Conservation (phyloP, 768 basidiomycete genomes). For the Mycena rosella region DNA sequence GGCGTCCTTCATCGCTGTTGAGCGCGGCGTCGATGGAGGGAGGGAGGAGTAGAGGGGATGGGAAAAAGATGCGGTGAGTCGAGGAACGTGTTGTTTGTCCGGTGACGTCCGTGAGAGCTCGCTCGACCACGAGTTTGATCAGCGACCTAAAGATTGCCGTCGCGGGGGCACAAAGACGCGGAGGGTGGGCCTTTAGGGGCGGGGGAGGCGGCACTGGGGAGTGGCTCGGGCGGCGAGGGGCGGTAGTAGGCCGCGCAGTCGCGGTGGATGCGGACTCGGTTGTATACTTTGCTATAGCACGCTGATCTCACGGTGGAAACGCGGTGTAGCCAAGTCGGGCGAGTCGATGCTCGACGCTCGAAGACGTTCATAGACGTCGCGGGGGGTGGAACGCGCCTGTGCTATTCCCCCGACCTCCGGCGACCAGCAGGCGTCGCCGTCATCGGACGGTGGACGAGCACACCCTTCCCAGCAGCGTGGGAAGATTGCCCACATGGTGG, state of each 20-base stretch:
- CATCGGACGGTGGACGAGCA: not conserved
- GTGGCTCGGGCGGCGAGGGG: no score
- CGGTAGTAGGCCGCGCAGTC: no score
- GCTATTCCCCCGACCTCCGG: not conserved
- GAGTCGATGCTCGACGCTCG: no score
- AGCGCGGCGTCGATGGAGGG: not conserved
- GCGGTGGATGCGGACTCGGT: no score
- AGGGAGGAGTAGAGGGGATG: not conserved
- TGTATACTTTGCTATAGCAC: no score
- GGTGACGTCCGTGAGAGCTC: not conserved
- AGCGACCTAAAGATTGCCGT: not conserved
- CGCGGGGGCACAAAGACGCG: no score
- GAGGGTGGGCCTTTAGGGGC: no score
- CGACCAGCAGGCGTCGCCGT: not conserved
- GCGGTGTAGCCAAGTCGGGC: no score
- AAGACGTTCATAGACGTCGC: no score
- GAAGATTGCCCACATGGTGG: not conserved
- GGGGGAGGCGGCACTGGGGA: no score
- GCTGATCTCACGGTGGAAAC: no score
- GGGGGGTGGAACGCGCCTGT: not conserved
- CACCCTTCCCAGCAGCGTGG: slow-evolving; percentile 7
- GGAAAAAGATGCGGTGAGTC: not conserved
- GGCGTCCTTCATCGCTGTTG: not conserved
- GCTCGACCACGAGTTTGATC: not conserved
- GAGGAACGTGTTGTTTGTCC: no score